Conservation (phyloP, 2,329 filamentous ascomycete species). For the Penicillium sclerotiorum region DNA sequence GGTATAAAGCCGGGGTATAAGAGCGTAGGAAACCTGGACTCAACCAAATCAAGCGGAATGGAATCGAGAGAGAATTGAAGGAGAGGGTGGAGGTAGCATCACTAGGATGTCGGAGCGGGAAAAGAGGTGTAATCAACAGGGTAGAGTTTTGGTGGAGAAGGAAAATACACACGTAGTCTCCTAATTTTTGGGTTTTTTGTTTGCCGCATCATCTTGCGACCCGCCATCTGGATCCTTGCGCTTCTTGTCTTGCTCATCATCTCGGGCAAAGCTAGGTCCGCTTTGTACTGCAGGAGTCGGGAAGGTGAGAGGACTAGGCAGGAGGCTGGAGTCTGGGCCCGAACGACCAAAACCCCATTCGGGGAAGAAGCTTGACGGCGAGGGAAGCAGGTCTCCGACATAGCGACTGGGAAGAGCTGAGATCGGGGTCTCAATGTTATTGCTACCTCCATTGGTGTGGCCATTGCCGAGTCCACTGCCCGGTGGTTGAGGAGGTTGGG, state of each 20-base stretch:
- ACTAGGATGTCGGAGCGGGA: not conserved
- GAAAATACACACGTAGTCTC: not conserved
- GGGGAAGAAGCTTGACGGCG: conserved; percentile 87
- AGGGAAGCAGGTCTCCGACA: conserved; percentile 84
- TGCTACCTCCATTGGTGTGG: conserved; percentile 17
- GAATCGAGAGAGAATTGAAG: conserved; percentile 7
- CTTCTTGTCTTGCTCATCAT: conserved; percentile 49
- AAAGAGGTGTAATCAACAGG: not conserved
- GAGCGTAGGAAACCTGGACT: conserved; percentile 18
- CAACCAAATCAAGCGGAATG: conserved; percentile 12
- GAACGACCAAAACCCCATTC: conserved; percentile 77
- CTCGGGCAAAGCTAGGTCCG: conserved; percentile 44
- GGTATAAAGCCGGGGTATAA: conserved; percentile 27
- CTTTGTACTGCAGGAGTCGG: conserved; percentile 68
- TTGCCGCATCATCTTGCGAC: conserved; percentile 32
- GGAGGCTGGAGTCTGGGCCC: conserved; percentile 73
- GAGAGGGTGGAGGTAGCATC: not conserved
- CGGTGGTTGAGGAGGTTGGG: conserved; percentile 35
- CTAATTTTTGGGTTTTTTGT: conserved; percentile 44
- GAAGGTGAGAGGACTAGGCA: conserved; percentile 91
- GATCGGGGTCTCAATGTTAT: conserved; percentile 73
- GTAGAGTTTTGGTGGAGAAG: not conserved
- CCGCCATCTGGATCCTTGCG: conserved; percentile 47
- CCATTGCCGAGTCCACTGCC: conserved; percentile 44
- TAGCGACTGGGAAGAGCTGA: conserved; percentile 91